Percentiles rank a stretch among this genome's conserved stretches.
Conservation (phyloP, 768 basidiomycete genomes). For the Leccinellum rugosiceps region DNA sequence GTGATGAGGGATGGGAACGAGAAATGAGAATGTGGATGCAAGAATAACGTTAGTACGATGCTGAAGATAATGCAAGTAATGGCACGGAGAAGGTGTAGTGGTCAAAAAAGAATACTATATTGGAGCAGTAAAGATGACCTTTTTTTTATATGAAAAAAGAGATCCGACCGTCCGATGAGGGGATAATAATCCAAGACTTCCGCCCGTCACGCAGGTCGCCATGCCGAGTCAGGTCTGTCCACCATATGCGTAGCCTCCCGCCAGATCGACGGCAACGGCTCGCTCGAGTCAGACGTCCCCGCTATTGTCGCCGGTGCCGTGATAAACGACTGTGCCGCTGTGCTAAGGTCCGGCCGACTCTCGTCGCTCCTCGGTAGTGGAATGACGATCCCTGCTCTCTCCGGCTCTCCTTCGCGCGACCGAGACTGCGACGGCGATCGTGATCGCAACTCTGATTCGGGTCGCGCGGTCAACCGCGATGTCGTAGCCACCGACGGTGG, state of each 20-base stretch:
- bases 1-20: not conserved
- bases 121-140: not conserved
- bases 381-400: constrained; percentile 27
- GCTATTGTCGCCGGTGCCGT: constrained; percentile 61
- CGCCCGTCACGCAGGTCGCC: constrained; percentile 37
- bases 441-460: not conserved
- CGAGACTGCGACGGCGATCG: not conserved
- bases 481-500: constrained; percentile 25
- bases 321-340: constrained; percentile 65
- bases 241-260: constrained; percentile 42
- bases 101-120: not conserved
- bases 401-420: constrained; percentile 12
- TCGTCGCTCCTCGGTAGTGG: constrained; percentile 24
- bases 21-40: constrained; percentile 2
- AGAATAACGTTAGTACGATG: constrained; percentile 21
- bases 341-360: constrained; percentile 62
- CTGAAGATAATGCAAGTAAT: constrained; percentile 8
- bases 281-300: constrained; percentile 52
- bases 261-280: constrained; percentile 48
- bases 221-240: constrained; percentile 36
- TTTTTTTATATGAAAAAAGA: not conserved
- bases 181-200: constrained; percentile 11
- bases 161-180: constrained; percentile 11
- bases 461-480: constrained; percentile 20
- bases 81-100: not conserved